These are phyloP conservation scores for Diplodia intermedia DNA, from an alignment of 2,329 filamentous ascomycete species.

Conservation along the genomic window DNA sequence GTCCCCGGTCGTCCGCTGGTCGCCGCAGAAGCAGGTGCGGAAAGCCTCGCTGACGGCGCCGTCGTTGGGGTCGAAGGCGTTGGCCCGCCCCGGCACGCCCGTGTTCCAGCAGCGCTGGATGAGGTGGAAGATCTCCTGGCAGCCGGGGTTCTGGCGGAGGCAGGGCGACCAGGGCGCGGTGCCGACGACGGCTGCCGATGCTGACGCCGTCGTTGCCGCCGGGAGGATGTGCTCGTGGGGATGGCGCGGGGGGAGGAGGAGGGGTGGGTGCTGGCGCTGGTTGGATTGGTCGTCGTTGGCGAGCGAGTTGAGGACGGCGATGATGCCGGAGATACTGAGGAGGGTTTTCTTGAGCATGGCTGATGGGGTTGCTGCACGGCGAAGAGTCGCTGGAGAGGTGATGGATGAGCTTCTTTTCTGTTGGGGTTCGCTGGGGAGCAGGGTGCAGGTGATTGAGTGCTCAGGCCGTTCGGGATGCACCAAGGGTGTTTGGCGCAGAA, in stretches of 20 bases:
- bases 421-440: not conserved
- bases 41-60: not conserved
- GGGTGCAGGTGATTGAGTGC: not conserved
- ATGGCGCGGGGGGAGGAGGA: too few species aligned
- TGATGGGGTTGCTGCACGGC: too few species aligned
- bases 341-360: too few species aligned
- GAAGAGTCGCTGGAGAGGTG: too few species aligned
- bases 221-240: not conserved
- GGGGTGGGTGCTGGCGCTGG: too few species aligned
- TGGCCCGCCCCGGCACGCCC: not conserved
- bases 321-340: too few species aligned
- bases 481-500: not conserved
- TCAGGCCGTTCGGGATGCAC: not conserved
- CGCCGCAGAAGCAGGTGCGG: conserved; percentile 26
- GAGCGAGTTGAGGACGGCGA: too few species aligned
- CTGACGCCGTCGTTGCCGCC: too few species aligned
- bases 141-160: conserved; percentile 1
- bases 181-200: not conserved
- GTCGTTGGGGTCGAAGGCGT: conserved; percentile 18
- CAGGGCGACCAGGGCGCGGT: not conserved
- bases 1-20: not conserved
- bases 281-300: too few species aligned
- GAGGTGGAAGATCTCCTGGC: conserved; percentile 7
- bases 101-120: conserved; percentile 29
- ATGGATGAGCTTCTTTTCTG: not conserved